Percentiles rank a stretch among this genome's conserved stretches.
phyloP scores from a whole-genome alignment of 768 basidiomycete genomes.

The Dacryopinax primogenitus region DNA sequence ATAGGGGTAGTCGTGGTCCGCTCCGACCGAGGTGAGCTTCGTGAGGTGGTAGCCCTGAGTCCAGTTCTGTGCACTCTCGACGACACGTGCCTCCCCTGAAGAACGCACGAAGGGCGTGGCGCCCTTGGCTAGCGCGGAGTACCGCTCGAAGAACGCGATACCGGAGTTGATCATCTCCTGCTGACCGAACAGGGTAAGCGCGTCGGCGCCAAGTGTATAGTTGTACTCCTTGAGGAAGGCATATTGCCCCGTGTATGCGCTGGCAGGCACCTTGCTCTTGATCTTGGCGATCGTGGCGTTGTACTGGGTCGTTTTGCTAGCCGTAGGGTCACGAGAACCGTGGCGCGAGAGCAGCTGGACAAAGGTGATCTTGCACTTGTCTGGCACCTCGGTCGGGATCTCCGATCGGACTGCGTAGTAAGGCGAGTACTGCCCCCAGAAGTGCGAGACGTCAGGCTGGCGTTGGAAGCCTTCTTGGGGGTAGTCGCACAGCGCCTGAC shows the following conservation, averaged over 20 bases:
- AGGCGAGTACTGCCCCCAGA: constrained; percentile 54
- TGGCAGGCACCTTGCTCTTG: constrained; percentile 27
- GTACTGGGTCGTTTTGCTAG: constrained; percentile 34
- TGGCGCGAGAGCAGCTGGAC: constrained; percentile 63
- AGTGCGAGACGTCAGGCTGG: constrained; percentile 19
- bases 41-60: constrained; percentile 36
- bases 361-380: constrained; percentile 43
- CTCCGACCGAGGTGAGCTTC: constrained; percentile 40
- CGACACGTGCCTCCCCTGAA: constrained; percentile 43
- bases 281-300: constrained; percentile 42
- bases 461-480: not conserved
- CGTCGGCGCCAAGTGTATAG: constrained; percentile 45
- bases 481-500: constrained; percentile 1
- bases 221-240: constrained; percentile 47
- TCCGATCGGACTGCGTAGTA: constrained; percentile 41
- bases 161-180: constrained; percentile 43
- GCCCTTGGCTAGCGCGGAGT: constrained; percentile 19
- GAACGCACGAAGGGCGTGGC: constrained; percentile 44
- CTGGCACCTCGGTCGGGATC: constrained; percentile 29
- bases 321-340: constrained; percentile 64
- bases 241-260: constrained; percentile 33
- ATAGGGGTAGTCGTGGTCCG: constrained; percentile 35
- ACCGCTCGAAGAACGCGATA: constrained; percentile 30
- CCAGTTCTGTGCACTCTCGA: constrained; percentile 61
- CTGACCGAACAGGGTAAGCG: constrained; percentile 53